Evolutionary conservation across 495 filamentous ascomycete genomes (phyloP).

Genomic region (Penicillium pulvis): DNA sequence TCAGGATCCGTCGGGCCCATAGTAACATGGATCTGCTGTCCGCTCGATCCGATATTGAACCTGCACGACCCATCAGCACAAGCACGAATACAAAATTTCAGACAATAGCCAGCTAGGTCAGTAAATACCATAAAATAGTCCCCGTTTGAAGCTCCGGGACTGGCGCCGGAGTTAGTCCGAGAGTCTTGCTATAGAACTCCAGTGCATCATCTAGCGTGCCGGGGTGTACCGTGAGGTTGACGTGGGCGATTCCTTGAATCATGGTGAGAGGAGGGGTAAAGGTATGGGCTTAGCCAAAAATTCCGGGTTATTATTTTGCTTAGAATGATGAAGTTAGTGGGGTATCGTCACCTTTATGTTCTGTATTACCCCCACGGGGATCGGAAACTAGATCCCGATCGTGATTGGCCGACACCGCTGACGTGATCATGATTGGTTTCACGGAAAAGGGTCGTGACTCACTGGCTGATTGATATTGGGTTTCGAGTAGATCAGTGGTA

Average conservation of each 20-base stretch:
- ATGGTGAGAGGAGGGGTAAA: conserved; percentile 29
- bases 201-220: conserved; percentile 55
- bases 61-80: conserved; percentile 18
- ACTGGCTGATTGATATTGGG: too few species aligned
- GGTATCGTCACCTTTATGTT: conserved; percentile 5
- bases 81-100: neutral
- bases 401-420: conserved; percentile 13
- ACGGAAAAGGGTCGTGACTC: too few species aligned
- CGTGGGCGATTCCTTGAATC: conserved; percentile 61
- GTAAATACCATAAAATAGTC: conserved; percentile 50
- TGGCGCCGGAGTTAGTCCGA: conserved; percentile 49
- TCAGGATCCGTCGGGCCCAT: conserved; percentile 50
- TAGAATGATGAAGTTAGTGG: neutral
- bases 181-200: conserved; percentile 58
- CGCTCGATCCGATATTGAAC: conserved; percentile 59
- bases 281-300: too few species aligned
- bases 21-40: conserved; percentile 63
- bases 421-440: too few species aligned
- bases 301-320: neutral
- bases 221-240: conserved; percentile 60
- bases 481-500: too few species aligned
- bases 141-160: conserved; percentile 55
- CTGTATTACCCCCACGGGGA: conserved; percentile 11
- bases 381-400: conserved; percentile 24
- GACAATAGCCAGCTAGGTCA: neutral